Percentiles rank a stretch among this genome's conserved stretches.
phyloP scores from a whole-genome alignment of 192 early-diverging fungal genomes.

The Chytriomyces sp. region DNA sequence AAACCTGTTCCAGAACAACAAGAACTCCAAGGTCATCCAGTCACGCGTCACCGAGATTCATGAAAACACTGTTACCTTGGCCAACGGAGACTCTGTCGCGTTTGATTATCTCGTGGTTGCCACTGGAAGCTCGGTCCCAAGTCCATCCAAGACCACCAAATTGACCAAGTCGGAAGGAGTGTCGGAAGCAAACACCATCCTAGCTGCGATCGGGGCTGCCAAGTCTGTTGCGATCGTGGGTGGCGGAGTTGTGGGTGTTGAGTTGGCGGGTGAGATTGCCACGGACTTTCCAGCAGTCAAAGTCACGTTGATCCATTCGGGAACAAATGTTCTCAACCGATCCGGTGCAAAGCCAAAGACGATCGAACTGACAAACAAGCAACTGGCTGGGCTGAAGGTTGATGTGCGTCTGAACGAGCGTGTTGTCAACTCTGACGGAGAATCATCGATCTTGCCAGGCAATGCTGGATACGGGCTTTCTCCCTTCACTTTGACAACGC shows the following conservation, averaged over 20 bases:
- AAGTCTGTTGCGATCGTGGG: constrained; percentile 66
- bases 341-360: constrained; percentile 6
- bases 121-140: constrained; percentile 64
- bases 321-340: constrained; percentile 43
- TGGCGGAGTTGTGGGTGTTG: constrained; percentile 78
- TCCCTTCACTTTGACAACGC: constrained; percentile 47
- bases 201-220: constrained; percentile 55
- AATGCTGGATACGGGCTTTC: constrained; percentile 13
- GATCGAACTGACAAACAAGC: neutral
- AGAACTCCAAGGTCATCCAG: constrained; percentile 54
- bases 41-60: constrained; percentile 50
- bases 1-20: constrained; percentile 37
- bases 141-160: constrained; percentile 52
- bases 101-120: constrained; percentile 73
- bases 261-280: constrained; percentile 77
- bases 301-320: constrained; percentile 69
- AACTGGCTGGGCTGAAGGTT: constrained; percentile 46
- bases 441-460: constrained; percentile 38
- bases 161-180: constrained; percentile 45
- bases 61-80: constrained; percentile 49
- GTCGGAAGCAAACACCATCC: constrained; percentile 27
- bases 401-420: constrained; percentile 59
- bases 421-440: constrained; percentile 42
- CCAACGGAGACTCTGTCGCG: constrained; percentile 50
- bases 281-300: constrained; percentile 63